Percentiles rank a stretch among this genome's conserved stretches.
Conservation (phyloP, 2,329 filamentous ascomycete species). For the Alternaria gansuensis region DNA sequence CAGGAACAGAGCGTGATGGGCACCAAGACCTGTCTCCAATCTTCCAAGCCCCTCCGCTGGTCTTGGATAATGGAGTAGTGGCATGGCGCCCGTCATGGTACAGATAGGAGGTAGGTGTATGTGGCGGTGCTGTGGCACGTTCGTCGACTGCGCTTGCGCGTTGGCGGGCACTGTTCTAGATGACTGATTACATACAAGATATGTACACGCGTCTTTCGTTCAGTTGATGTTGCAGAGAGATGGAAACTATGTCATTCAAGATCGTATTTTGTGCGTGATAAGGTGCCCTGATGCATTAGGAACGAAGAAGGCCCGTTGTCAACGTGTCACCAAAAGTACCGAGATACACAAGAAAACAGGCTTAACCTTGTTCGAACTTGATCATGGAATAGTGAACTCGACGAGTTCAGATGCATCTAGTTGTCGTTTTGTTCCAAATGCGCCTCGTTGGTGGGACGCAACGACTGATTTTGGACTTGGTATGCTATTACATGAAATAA, state of each 20-base stretch:
- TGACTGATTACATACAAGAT: background rate
- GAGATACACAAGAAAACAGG: background rate
- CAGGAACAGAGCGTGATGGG: slow-evolving; percentile 1
- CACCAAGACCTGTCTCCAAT: slow-evolving; percentile 4
- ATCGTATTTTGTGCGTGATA: background rate
- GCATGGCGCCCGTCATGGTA: slow-evolving; percentile 10
- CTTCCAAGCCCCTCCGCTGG: slow-evolving; percentile 10
- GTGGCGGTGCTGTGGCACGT: slow-evolving; percentile 14
- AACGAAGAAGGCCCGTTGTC: background rate
- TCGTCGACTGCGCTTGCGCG: background rate
- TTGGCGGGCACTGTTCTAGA: background rate
- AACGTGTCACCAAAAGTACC: background rate
- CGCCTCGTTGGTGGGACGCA: background rate
- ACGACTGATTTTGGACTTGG: background rate
- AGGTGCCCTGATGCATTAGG: background rate
- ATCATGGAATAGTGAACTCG: background rate
- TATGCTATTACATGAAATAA: slow-evolving; percentile 1
- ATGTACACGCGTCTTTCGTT: slow-evolving; percentile 6
- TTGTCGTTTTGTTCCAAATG: background rate
- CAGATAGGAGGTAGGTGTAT: background rate
- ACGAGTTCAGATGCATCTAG: background rate
- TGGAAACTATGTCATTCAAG: background rate
- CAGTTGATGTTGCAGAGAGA: background rate
- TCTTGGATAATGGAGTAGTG: slow-evolving; percentile 6
- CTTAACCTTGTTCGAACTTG: background rate